These are phyloP conservation scores for Phytophthora lateralis DNA, from an alignment of 352 stramenopile species.

Conservation along the genomic window DNA sequence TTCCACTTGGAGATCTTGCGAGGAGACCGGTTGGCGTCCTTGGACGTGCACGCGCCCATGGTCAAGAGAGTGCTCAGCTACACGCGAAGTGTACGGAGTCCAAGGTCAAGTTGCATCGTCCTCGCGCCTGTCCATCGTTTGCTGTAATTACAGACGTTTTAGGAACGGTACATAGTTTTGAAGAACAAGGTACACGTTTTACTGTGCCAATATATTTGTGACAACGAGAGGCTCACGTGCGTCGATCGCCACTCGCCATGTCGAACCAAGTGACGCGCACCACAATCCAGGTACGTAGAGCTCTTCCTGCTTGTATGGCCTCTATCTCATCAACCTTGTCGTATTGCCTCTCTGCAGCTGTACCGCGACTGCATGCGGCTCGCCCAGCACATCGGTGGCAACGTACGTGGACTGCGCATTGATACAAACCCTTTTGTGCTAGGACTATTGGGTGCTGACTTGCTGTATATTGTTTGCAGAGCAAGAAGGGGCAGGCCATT, in stretches of 20 bases:
- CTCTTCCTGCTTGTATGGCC: neutral
- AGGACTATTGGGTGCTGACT: constrained; percentile 10
- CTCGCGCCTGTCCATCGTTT: constrained; percentile 25
- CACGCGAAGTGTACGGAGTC: neutral
- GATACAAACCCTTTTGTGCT: neutral
- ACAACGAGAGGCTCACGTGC: neutral
- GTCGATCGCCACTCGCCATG: constrained; percentile 28
- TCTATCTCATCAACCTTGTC: neutral
- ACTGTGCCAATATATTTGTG: constrained; percentile 5
- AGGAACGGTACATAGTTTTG: neutral
- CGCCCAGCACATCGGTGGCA: constrained; percentile 88
- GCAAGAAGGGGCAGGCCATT: constrained; percentile 85
- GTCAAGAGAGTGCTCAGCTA: neutral
- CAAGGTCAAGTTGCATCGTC: constrained; percentile 10
- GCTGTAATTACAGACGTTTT: constrained; percentile 18
- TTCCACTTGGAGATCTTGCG: constrained; percentile 55
- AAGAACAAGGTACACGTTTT: neutral
- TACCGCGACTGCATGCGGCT: constrained; percentile 87
- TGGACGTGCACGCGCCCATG: constrained; percentile 65
- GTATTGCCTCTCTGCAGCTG: constrained; percentile 42
- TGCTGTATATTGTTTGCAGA: constrained; percentile 41
- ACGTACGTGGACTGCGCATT: constrained; percentile 38
- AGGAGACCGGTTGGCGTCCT: constrained; percentile 18
- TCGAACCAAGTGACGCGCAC: constrained; percentile 75
- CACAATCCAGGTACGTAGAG: constrained; percentile 60